Base-by-base conservation (phyloP, 192 early-diverging fungal species). In the Rhizophagus clarus region DNA sequence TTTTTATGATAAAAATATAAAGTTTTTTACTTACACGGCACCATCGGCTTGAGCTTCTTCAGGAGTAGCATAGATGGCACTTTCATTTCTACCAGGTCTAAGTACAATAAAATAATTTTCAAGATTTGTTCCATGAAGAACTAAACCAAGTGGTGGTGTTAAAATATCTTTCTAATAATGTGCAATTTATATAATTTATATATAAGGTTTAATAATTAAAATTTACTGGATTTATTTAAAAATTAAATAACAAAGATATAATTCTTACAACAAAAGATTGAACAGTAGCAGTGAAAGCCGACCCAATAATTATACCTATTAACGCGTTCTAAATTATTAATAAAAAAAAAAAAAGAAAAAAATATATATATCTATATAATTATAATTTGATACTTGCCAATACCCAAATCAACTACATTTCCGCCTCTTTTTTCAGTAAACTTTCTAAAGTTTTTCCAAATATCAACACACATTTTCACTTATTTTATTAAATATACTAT, bases 21-120 rank as follows among this genome's bases (percentile, higher is more conserved):
- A n/a, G n/a, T 47, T 45, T 68, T 17, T 29, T 24, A 78, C 76
- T 49, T 49, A 78, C 76, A 86, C 85, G 4, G 85, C 85, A 47
- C 85, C 85, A 29, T 82, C 85, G 3, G 9, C 49, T 70, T 86
- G 85, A 37, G 85, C 85, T 45, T 82, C 69, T 3, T 81, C 79
- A 7, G 79, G 69, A 10, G 83, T 86, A 60, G 60, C 2, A 79
- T 86, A 86, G 0, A 8, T 24, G 3, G 32, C 8, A 26, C 42
- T 67, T 2, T 37, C 45, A 0, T 31, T 45, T 3, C 76, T 49
- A 4, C 83, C 85, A 0, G 64, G 69, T 45, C 77, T 80, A 60
- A 86, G 40, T n/a, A 86, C 47, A 75, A 86, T 84, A 76, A 86
- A 86, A 67, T 72, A 86, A 74, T 86, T 86, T 71, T 82, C 85